phyloP scores from a whole-genome alignment of 176 grass and related monocot genomes.

The Phragmites australis region DNA sequence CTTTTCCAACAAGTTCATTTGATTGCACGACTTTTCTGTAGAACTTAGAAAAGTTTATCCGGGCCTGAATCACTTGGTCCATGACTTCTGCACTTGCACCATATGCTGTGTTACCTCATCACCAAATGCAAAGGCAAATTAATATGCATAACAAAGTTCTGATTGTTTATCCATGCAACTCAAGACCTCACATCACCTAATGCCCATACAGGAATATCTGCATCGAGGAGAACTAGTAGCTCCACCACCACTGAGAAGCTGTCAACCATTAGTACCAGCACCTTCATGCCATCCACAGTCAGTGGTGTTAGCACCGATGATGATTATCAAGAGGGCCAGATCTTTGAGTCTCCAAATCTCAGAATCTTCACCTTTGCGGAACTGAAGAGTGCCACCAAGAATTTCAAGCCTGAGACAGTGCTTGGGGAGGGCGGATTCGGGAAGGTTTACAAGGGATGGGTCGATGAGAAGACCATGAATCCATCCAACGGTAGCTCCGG shows the following conservation, averaged over 20 bases:
- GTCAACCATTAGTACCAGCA: constrained; percentile 54
- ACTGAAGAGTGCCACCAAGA: constrained; percentile 59
- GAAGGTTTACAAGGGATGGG: constrained; percentile 89
- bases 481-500: constrained; percentile 44
- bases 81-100: no score
- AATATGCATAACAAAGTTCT: background rate
- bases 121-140: background rate
- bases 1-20: background rate
- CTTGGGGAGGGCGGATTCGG: constrained; percentile 91
- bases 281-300: constrained; percentile 52
- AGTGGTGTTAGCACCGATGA: constrained; percentile 48
- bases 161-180: background rate
- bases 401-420: constrained; percentile 66
- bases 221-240: constrained; percentile 67
- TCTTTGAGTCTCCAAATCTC: constrained; percentile 67
- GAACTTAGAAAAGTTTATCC: background rate
- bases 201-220: constrained; percentile 43
- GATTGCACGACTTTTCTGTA: background rate
- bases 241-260: constrained; percentile 55
- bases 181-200: background rate
- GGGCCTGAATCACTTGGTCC: no score
- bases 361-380: constrained; percentile 69
- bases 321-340: constrained; percentile 44
- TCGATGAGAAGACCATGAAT: constrained; percentile 78
- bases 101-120: no score